Percentiles rank a stretch among this genome's conserved stretches.
Evolutionary conservation across 495 filamentous ascomycete species (phyloP).

Genomic region (Penicillium daleae): DNA sequence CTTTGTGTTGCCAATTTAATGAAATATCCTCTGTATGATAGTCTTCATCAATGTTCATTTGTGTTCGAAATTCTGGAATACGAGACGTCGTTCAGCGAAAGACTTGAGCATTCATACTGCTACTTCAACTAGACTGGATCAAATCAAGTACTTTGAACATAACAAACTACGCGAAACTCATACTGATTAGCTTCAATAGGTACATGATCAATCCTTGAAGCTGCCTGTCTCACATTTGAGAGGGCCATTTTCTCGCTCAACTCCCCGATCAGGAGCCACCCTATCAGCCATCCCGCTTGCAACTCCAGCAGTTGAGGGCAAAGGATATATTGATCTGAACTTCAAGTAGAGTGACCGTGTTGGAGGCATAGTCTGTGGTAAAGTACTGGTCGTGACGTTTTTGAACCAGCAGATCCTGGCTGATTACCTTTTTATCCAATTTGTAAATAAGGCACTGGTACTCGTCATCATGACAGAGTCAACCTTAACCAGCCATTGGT

Average conservation of each 20-base stretch:
- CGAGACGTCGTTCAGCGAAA: not conserved
- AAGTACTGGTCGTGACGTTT: not conserved
- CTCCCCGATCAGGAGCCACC: not conserved
- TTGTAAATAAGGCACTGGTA: not conserved
- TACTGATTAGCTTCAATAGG: no score
- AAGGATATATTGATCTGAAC: not conserved
- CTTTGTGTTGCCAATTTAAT: not conserved
- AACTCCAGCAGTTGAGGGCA: conserved; percentile 11
- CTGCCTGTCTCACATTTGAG: no score
- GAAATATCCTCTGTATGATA: not conserved
- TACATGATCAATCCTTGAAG: not conserved
- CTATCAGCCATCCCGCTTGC: conserved; percentile 18
- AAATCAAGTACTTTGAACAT: not conserved
- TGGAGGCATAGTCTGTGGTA: not conserved
- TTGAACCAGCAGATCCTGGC: not conserved
- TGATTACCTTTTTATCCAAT: not conserved
- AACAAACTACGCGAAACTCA: not conserved
- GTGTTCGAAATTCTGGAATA: not conserved
- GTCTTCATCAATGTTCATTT: not conserved
- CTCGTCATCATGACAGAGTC: not conserved
- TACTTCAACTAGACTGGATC: not conserved
- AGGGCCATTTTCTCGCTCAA: no score
- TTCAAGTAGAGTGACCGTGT: not conserved
- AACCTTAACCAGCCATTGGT: not conserved
- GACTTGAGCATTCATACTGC: not conserved